Evolutionary conservation across 495 filamentous ascomycete species (phyloP), one percentile per base, ranked within the genome.

Genomic region (Lentithecium fluviatile): DNA sequence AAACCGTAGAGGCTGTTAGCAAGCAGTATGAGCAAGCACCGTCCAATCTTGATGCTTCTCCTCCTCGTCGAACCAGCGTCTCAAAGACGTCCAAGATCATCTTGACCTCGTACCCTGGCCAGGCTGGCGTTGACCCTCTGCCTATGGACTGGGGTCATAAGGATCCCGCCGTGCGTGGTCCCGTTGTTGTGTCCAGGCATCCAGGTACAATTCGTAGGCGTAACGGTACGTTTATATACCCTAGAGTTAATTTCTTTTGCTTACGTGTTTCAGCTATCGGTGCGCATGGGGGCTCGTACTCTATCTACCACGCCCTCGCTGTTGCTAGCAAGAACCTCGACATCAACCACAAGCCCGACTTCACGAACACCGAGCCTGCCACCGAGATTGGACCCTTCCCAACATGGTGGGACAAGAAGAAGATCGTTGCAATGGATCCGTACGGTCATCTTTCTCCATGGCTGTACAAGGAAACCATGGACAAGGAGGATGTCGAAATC

Each of bases 371-470:
- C 13, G 88, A 97, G 69, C 94, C 94, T 11, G 92, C 91, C 2
- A 91, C 84, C 52, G 83, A 87, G 53, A 88, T 97, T 70, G 90
- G 91, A 0, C 89, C 87, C 34, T 95, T 96, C 70, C 83, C 89
- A 19, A 84, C 92, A 72, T 98, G 94, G 94, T 80, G 78, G 21
- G 90, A 97, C 71, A 83, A 85, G 70, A 93, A 89, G 69, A 97
- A 96, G 79, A 97, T 98, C 59, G 94, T 98, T 23, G 88, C 94
- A 25, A 95, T 98, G 89, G 94, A 98, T 73, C 94, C 94, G 6
- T 87, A 85, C 65, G 94, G 94, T 6, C 94, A 98, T 74, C 78
- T 95, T 60, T 85, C 88, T 5, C 91, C 93, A 15, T 93, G 86
- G 88, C 71, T 90, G 13, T 91, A 82, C 75, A 83, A 84, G 38